Evolutionary conservation across 192 early-diverging fungal genomes (phyloP).

Genomic region (Piromyces sp.): DNA sequence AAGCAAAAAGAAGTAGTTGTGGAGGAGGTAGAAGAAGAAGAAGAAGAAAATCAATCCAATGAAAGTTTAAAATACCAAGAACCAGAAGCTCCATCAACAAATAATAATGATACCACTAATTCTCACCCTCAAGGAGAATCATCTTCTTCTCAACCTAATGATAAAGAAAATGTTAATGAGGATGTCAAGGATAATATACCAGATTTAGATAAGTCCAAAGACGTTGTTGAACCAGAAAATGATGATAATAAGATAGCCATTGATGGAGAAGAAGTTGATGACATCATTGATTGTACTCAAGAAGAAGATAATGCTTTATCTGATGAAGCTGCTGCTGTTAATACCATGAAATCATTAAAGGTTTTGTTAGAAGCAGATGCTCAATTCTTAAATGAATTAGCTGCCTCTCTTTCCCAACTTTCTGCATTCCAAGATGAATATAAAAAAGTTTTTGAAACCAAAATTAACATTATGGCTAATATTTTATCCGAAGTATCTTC

Average conservation of each 20-base stretch:
- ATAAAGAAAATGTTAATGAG: not conserved
- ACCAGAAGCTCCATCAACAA: not conserved
- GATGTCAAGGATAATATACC: not conserved
- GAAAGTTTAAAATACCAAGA: not conserved
- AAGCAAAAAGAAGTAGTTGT: not conserved
- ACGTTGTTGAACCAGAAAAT: not conserved
- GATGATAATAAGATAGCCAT: not conserved
- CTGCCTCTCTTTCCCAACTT: not conserved
- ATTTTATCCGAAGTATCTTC: conserved; percentile 40
- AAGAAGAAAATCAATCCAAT: not conserved
- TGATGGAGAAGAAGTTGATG: not conserved
- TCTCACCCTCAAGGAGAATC: too few relatives aligned
- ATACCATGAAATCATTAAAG: not conserved
- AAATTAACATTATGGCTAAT: conserved; percentile 26
- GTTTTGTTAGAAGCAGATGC: not conserved
- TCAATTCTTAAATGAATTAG: not conserved
- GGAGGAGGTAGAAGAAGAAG: not conserved
- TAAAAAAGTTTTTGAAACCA: conserved; percentile 28
- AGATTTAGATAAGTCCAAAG: not conserved
- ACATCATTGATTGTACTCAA: not conserved
- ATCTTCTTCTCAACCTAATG: too few relatives aligned
- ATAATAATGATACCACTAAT: too few relatives aligned
- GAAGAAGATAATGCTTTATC: not conserved
- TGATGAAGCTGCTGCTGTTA: not conserved
- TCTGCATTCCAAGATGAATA: conserved; percentile 27